Base-by-base conservation (phyloP, 2,329 filamentous ascomycete genomes). In the Westerdykella sp. region DNA sequence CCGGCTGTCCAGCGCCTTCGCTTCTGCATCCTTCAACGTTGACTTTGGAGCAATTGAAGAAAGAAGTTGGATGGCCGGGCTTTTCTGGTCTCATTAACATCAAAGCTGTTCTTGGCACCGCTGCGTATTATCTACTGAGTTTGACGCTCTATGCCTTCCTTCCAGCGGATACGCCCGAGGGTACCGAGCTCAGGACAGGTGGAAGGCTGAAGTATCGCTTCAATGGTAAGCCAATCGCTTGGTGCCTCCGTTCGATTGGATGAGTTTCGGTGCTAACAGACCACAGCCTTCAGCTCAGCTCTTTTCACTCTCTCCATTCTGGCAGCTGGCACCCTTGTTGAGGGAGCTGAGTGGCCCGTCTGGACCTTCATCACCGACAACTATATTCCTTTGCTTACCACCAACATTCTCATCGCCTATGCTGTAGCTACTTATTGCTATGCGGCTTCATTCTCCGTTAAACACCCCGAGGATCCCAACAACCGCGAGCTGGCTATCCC, bases 321-420 rank as follows among this genome's bases (percentile, higher is more conserved):
- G 41, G 81, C 81, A 28, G 83, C 83, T 7, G 90, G 89, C 39
- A 95, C 89, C 3, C 68, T 82, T 32, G 69, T 81, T 3, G 79
- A 91, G 55, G 91, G 91, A 44, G 80, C 87, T 40, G 77, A 91
- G 15, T 96, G 95, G 58, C 77, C 81, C 7, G 78, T 96, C 40
- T 98, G 91, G 91, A 87, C 84, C 21, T 97, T 89, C 69, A 88
- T 97, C 60, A 84, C 85, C 72, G 83, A 95, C 63, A 91, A 97
- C 71, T 94, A 91, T 63, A 61, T 93, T 40, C 87, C 91, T 64
- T 76, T 98, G 41, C 74, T 95, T 25, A 93, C 88, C 0, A 80
- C 84, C 49, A 94, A 90, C 65, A 80, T 94, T 47, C 57, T 94
- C 40, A 83, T 96, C 54, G 75, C 87, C 11, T 86, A 83, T 55